A percentile compares a stretch with the other conserved stretches of the same genome.
These are phyloP conservation scores for Quercus bicolor DNA, from an alignment of 306 rosid species.

Conservation along the genomic window DNA sequence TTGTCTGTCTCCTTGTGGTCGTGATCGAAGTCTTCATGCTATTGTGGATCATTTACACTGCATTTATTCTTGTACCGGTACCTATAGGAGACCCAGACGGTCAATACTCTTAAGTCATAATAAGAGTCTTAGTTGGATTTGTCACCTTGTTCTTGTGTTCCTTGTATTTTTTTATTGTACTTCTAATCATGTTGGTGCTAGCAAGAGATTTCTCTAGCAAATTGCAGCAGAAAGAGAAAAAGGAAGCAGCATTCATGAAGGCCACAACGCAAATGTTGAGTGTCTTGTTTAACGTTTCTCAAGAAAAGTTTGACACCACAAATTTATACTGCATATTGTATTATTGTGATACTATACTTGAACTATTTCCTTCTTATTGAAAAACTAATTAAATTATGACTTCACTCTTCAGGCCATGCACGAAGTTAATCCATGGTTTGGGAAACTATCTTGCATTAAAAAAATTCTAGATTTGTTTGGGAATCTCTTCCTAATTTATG, in stretches of 20 bases:
- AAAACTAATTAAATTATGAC: neutral
- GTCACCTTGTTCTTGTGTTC: conserved; percentile 18
- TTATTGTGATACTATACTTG: neutral
- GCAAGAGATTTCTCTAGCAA: conserved; percentile 13
- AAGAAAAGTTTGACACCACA: too few species aligned
- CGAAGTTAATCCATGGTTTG: neutral
- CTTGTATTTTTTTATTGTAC: conserved; percentile 22
- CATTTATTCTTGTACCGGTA: conserved; percentile 22
- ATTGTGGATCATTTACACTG: conserved; percentile 21
- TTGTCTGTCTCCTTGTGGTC: conserved; percentile 10
- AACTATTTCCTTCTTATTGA: neutral
- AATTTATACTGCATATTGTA: neutral
- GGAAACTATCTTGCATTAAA: neutral
- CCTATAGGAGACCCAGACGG: conserved; percentile 4
- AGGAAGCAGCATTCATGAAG: neutral
- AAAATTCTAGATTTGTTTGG: neutral
- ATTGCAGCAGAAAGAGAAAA: conserved; percentile 4
- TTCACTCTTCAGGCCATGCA: neutral
- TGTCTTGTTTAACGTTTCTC: conserved; percentile 10
- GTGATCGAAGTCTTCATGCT: conserved; percentile 18
- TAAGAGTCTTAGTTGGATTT: conserved; percentile 23
- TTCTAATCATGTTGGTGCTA: conserved; percentile 16
- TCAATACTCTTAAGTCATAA: conserved; percentile 6
- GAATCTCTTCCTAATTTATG: neutral
- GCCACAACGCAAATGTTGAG: neutral